A percentile compares a stretch with the other conserved stretches of the same genome.
phyloP scores from a whole-genome alignment of 345 rosid genomes.

The Theobroma cacao region DNA sequence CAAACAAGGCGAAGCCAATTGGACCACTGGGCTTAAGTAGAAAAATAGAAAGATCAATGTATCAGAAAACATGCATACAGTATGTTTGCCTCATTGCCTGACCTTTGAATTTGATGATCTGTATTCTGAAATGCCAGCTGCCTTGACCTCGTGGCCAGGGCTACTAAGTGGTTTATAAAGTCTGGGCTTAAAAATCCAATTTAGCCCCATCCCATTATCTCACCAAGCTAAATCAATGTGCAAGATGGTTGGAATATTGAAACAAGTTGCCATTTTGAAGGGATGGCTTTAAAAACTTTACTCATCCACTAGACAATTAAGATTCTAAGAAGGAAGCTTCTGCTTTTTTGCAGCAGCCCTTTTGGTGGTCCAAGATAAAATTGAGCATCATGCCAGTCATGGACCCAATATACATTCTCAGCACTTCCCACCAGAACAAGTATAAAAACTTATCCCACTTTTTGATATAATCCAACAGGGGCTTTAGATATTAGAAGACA shows the following conservation, averaged over 20 bases:
- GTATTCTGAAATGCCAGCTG: neutral
- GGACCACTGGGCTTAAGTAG: neutral
- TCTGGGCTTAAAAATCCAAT: neutral
- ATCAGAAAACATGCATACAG: neutral
- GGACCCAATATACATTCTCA: neutral
- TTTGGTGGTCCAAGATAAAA: constrained; percentile 2
- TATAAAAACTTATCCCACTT: neutral
- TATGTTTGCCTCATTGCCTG: neutral
- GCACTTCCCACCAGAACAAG: neutral
- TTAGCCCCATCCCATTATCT: neutral
- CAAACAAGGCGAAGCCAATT: neutral
- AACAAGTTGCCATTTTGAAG: neutral
- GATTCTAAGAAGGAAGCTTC: neutral
- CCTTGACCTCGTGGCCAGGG: neutral
- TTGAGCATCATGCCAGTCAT: neutral
- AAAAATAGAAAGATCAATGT: neutral
- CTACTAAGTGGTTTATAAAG: neutral
- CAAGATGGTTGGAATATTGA: neutral
- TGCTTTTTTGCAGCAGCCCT: neutral
- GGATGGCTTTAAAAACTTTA: neutral
- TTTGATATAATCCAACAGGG: neutral
- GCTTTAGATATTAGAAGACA: neutral
- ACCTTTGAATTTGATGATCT: neutral
- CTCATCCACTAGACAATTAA: neutral
- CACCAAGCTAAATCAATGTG: neutral